Evolutionary conservation across 768 basidiomycete genomes (phyloP).

Genomic region (Heimioporus sp.): DNA sequence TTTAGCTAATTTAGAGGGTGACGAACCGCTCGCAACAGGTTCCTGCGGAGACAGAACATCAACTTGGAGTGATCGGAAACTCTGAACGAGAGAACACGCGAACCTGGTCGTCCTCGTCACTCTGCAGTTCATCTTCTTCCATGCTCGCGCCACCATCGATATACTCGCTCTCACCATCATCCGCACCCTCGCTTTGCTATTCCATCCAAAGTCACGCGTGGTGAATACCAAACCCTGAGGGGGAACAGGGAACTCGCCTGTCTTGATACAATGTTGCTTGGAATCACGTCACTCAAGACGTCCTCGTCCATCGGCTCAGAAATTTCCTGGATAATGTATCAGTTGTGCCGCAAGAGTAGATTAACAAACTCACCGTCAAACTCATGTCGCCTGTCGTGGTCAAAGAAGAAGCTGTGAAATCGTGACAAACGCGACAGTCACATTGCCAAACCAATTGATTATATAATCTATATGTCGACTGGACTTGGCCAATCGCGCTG

Average conservation of each 20-base stretch:
- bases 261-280: conserved; percentile 87
- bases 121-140: conserved; percentile 63
- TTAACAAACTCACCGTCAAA: conserved; percentile 18
- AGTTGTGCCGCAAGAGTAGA: neutral
- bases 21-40: conserved; percentile 22
- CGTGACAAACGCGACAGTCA: too few relatives aligned
- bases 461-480: too few relatives aligned
- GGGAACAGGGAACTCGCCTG: conserved; percentile 48
- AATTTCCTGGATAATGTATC: conserved; percentile 12
- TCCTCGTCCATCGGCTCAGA: conserved; percentile 57
- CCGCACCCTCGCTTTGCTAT: conserved; percentile 64
- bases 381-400: conserved; percentile 14
- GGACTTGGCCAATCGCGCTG: too few relatives aligned
- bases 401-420: too few relatives aligned
- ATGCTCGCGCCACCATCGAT: conserved; percentile 50
- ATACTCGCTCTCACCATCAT: conserved; percentile 71
- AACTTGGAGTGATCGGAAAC: conserved; percentile 3
- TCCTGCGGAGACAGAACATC: conserved; percentile 8
- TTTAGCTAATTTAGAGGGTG: conserved; percentile 33
- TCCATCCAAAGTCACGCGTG: conserved; percentile 24
- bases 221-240: conserved; percentile 5
- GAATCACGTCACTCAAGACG: conserved; percentile 86
- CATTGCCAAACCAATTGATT: too few relatives aligned
- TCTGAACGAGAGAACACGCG: neutral
- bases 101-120: conserved; percentile 46